A percentile compares a stretch with the other conserved stretches of the same genome.
These are phyloP conservation scores for Apiotrichum brassicae DNA, from an alignment of 1,284 basidiomycete species.

Conservation along the genomic window DNA sequence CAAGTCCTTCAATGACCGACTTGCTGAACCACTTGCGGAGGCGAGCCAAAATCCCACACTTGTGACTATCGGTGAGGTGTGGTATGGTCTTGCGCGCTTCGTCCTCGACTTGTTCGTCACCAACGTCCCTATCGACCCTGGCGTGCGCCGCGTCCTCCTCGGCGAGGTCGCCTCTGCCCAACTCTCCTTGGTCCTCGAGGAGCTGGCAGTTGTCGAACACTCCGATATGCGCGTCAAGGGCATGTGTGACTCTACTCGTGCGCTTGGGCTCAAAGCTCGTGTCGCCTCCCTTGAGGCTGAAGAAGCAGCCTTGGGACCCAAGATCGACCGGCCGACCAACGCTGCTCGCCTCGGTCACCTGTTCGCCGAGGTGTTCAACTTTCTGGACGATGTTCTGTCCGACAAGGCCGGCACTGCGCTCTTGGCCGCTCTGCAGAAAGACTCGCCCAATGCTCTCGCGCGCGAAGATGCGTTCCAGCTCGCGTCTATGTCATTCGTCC, in stretches of 20 bases:
- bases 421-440: conserved; percentile 19
- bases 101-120: conserved; percentile 64
- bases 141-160: conserved; percentile 59
- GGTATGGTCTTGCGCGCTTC: conserved; percentile 57
- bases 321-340: conserved; percentile 49
- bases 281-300: conserved; percentile 36
- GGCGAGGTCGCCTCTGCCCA: conserved; percentile 54
- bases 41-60: conserved; percentile 6
- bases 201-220: conserved; percentile 56
- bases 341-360: conserved; percentile 62
- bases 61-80: conserved; percentile 46
- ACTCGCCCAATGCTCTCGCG: conserved; percentile 26
- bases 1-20: conserved; percentile 5
- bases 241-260: conserved; percentile 53
- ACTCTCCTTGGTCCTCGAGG: conserved; percentile 50
- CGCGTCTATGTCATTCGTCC: conserved; percentile 47
- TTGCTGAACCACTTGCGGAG: conserved; percentile 12
- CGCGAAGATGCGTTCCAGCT: conserved; percentile 47
- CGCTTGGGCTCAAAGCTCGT: conserved; percentile 42
- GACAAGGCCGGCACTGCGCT: conserved; percentile 35
- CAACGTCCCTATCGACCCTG: conserved; percentile 79
- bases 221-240: conserved; percentile 63
- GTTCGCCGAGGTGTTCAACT: conserved; percentile 74
- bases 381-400: conserved; percentile 48
- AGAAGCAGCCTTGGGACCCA: conserved; percentile 30